These are phyloP conservation scores for Nakaseomyces nivariensis DNA, from an alignment of 1,139 yeast genomes.

Conservation along the genomic window DNA sequence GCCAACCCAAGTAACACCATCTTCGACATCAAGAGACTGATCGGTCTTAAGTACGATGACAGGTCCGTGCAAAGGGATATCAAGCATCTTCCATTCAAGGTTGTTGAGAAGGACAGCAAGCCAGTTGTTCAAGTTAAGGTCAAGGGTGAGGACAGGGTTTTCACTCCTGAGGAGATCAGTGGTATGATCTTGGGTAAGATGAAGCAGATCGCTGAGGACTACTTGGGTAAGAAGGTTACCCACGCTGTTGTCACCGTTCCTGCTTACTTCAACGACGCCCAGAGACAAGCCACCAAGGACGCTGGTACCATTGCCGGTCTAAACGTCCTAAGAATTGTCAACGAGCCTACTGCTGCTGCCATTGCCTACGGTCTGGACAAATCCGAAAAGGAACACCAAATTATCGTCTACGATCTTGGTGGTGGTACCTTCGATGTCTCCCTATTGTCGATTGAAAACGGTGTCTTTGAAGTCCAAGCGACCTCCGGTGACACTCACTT, in stretches of 20 bases:
- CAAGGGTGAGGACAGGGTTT: slow-evolving; percentile 44
- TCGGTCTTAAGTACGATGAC: slow-evolving; percentile 71
- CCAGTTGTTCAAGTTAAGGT: slow-evolving; percentile 69
- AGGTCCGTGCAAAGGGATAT: slow-evolving; percentile 71
- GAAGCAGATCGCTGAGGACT: slow-evolving; percentile 90
- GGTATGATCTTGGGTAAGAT: slow-evolving; percentile 87
- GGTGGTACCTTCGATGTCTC: slow-evolving; percentile 96
- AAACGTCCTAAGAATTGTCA: slow-evolving; percentile 83
- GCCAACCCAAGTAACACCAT: slow-evolving; percentile 70
- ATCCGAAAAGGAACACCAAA: slow-evolving; percentile 78
- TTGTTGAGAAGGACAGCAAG: slow-evolving; percentile 61
- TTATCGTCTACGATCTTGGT: slow-evolving; percentile 89
- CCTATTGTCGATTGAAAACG: slow-evolving; percentile 77
- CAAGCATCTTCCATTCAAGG: slow-evolving; percentile 69
- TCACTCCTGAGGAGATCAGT: slow-evolving; percentile 84
- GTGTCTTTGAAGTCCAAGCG: slow-evolving; percentile 90
- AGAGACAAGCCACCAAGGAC: slow-evolving; percentile 93
- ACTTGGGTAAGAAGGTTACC: slow-evolving; percentile 78
- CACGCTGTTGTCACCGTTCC: slow-evolving; percentile 96
- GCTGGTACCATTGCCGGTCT: slow-evolving; percentile 93
- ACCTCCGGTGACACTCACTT: slow-evolving; percentile 94
- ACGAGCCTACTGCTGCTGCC: slow-evolving; percentile 96
- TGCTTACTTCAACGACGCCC: slow-evolving; percentile 94
- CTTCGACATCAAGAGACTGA: slow-evolving; percentile 78
- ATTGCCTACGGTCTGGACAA: slow-evolving; percentile 92